Base-by-base conservation (phyloP, 2,329 filamentous ascomycete genomes). In the Pseudogymnoascus sp. region DNA sequence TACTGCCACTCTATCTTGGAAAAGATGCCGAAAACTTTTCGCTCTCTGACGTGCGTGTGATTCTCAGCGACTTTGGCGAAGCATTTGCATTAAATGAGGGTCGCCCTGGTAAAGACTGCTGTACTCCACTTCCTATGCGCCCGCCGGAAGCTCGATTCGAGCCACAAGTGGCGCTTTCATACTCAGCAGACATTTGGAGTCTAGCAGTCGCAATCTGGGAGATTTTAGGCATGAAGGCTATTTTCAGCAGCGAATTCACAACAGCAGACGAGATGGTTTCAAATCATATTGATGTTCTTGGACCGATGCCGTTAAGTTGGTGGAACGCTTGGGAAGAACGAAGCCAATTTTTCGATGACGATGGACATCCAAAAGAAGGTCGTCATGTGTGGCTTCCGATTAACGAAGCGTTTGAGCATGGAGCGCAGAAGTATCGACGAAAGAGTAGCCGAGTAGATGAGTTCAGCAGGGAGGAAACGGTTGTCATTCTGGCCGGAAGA, bases 41-140 rank as follows among this genome's bases (percentile, higher is more conserved):
- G 7, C 29, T 73, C 21, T 64, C 65, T 1, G 74, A 76, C 11
- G 65, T 69, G 0, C 64, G 65, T 72, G 0, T 72, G 0, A 62
- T 75, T 59, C 71, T 76, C 1, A 67, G 65, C 63, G 74, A 76
- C 65, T 76, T 74, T 67, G 73, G 72, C 11, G 71, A 73, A 58
- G 66, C 72, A 4, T 74, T 73, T 63, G 33, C 66, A 1, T 69
- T 71, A 16, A 63, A 52, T 14, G 64, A 55, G 21, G 65, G 14
- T 19, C 37, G 37, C 6, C 61, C 12, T 38, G 49, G 16, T 8
- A 39, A 39, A 39, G n/a, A 39, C 37, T 16, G 4, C 7, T 39
- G 37, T n/a, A 39, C n/a, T 14, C 37, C 37, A 8, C 37, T 39
- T 16, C 2, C 37, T 16, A 39, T 39, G 37, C 37, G 6, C n/a